Base-by-base conservation (phyloP, 208 protist genomes). In the Trypanosoma avium region DNA sequence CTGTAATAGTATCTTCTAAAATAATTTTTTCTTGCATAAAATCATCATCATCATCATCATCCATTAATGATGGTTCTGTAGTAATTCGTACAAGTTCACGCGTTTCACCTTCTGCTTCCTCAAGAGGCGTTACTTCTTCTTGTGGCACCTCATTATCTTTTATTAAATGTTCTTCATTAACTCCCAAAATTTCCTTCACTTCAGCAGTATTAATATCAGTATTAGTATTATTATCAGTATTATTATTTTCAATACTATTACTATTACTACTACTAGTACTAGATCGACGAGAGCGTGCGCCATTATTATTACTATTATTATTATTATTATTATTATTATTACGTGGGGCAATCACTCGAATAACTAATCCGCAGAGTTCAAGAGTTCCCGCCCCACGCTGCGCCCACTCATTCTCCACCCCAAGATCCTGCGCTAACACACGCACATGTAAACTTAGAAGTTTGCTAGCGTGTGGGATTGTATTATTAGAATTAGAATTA, bases 381-480 rank as follows among this genome's bases (percentile, higher is more conserved):
- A 93, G 83, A 2, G 52, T 59, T 10, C 86, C 86, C 45, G 86
- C 81, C 0, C 82, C 86, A 26, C 75, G 72, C 67, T 90, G 75
- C 1, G 50, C 69, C 84, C 86, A 93, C 69, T 88, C 73, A 49
- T 88, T 90, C 57, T 87, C 79, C 15, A 75, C 73, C 4, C 86
- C 86, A 19, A 93, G 66, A 0, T 73, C 49, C 69, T 93, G 86
- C 17, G 78, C 81, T 13, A 93, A 81, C 32, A 88, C 79, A 59
- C 88, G 87, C 21, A 90, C 86, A 45, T 87, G 79, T 4, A 90
- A 57, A 59, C 87, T 86, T n/a, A 93, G 50, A 3, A 93, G 67
- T 10, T 67, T 62, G 27, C 50, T 75, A 52, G 48, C 29, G 17
- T 42, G 63, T 29, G 27, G 5, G 5, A 12, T 48, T 17, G 65